Evolutionary conservation across 345 rosid species (phyloP), one percentile per base, ranked within the genome.

Genomic region (Corchorus olitorius): DNA sequence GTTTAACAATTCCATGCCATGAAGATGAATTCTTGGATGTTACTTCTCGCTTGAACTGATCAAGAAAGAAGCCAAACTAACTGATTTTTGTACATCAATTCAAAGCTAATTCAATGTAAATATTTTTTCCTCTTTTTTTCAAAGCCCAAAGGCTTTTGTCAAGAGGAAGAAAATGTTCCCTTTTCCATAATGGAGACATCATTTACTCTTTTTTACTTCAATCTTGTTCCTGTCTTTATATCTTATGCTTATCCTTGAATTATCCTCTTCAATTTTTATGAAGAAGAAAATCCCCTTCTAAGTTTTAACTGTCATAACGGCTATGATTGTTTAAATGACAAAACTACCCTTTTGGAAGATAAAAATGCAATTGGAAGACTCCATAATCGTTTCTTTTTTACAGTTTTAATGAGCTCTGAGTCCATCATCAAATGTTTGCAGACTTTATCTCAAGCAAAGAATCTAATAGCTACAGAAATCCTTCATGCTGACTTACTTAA

Each of bases 1-100:
- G 86, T 54, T 79, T 89, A 45, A 87, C 87, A 33, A 81, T 87
- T 39, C 89, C 90, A 1, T 87, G 87, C 79, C 81, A 41, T 2
- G 86, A 81, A 85, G 82, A 89, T 5, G 66, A 64, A 20, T 86
- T 84, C 82, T 41, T 84, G 20, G 73, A 81, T 62, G 77, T 84
- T 54, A 64, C 82, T 20, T 81, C 81, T 77, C 77, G 50, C n/a
- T 70, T 85, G 74, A 78, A 67, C 15, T 46, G 74, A 56, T 69
- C 56, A 4, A 65, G 8, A 22, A 8, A 20, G 37, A 37, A 13
- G 11, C 11, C 5, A 10, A 50, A 19, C 61, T n/a, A 4, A 63
- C 19, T 27, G 15, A 75, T 10, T 19, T 78, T 78, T 67, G 72
- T 48, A 46, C 72, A 67, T 46, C 55, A 46, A 67, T 33, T 27